Evolutionary conservation across 2,329 filamentous ascomycete species (phyloP), one percentile per base, ranked within the genome.

Genomic region (Aureobasidium leucospermi): DNA sequence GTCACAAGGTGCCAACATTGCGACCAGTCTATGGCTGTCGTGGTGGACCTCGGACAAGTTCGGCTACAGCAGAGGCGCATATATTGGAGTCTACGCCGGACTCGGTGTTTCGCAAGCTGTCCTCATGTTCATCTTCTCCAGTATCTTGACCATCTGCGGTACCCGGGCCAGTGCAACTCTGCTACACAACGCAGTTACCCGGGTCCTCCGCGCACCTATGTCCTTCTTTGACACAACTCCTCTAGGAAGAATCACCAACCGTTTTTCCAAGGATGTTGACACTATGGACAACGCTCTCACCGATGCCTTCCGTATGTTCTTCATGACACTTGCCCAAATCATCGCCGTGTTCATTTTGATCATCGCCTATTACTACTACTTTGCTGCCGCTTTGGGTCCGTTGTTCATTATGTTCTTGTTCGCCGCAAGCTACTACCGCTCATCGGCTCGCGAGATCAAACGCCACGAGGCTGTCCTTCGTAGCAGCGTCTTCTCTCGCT

Each of bases 191-290:
- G 93, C 94, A 6, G 89, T 97, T 67, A 84, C 80, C 8, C 82
- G 89, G 15, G 90, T 94, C 0, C 71, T 87, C 8, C 77, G 84
- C 48, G 85, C 85, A 3, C 85, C 85, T 1, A 86, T 87, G 90
- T 88, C 89, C 4, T 97, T 97, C 76, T 97, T 97, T 75, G 94
- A 99, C 68, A 97, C 94, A 0, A 97, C 94, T 0, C 94, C 94
- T 0, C 81, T 97, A 1, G 94, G 94, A 19, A 87, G 93, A 39
- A 96, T 97, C 71, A 96, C 91, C 23, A 97, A 97, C 72, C 89
- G 94, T 15, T 97, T 97, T 75, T 95, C 90, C 34, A 88, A 93
- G 66, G 94, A 99, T 68, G 89, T 97, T 42, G 90, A 96, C 68
- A 90, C 94, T 60, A 95, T 97, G 90, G 94, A 97, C 75, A 96